phyloP scores from a whole-genome alignment of 352 stramenopile genomes.

The Phytophthora nicotianae region DNA sequence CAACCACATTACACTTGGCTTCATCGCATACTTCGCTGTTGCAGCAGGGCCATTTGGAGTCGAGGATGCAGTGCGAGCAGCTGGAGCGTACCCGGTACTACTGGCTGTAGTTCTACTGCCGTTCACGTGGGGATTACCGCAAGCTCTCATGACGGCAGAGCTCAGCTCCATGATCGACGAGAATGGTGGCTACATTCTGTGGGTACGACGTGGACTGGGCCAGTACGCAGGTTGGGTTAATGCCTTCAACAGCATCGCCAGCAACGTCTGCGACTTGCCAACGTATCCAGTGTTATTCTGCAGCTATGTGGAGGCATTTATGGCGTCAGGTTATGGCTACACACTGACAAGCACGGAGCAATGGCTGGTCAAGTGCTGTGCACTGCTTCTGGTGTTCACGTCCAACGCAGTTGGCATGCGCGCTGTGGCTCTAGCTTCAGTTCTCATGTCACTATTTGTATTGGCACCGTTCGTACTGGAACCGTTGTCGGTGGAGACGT shows the following conservation, averaged over 20 bases:
- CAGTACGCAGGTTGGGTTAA: slow-evolving; percentile 86
- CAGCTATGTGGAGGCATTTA: slow-evolving; percentile 84
- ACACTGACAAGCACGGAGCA: slow-evolving; percentile 53
- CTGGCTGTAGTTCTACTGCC: slow-evolving; percentile 74
- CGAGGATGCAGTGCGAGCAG: slow-evolving; percentile 75
- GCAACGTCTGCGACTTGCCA: slow-evolving; percentile 85
- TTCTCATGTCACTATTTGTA: slow-evolving; percentile 86
- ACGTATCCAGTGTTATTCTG: slow-evolving; percentile 87
- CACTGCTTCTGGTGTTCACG: slow-evolving; percentile 72
- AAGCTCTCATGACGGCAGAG: slow-evolving; percentile 87
- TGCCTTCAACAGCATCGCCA: slow-evolving; percentile 85
- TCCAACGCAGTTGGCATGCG: slow-evolving; percentile 82
- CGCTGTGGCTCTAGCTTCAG: slow-evolving; percentile 69
- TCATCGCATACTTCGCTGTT: slow-evolving; percentile 87
- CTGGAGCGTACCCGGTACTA: slow-evolving; percentile 72
- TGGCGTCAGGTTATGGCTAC: slow-evolving; percentile 64
- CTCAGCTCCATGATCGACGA: slow-evolving; percentile 87
- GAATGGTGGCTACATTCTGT: slow-evolving; percentile 87
- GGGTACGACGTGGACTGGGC: slow-evolving; percentile 81
- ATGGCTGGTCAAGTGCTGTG: slow-evolving; percentile 76
- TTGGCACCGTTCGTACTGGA: slow-evolving; percentile 82
- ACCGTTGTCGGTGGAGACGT: slow-evolving; percentile 70
- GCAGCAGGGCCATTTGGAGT: slow-evolving; percentile 80
- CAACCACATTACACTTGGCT: slow-evolving; percentile 81
- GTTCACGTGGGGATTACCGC: slow-evolving; percentile 84